phyloP scores from a whole-genome alignment of 2,329 filamentous ascomycete genomes.

The Fonsecaea monophora region DNA sequence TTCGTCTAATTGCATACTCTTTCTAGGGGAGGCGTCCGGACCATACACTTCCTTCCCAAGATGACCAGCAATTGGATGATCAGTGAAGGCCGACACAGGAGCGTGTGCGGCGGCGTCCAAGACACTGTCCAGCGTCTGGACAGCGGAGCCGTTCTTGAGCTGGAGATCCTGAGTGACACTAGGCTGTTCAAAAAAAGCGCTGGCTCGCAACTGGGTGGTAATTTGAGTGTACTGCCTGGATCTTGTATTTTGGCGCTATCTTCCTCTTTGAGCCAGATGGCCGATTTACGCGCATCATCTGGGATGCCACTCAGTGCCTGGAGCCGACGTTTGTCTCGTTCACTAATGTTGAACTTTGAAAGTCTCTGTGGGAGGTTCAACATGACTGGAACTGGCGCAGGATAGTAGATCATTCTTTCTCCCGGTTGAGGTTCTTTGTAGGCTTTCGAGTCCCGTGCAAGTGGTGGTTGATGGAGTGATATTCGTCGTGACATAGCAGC shows the following conservation, averaged over 20 bases:
- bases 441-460: constrained; percentile 48
- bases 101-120: constrained; percentile 86
- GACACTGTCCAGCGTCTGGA: constrained; percentile 87
- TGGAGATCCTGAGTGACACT: constrained; percentile 62
- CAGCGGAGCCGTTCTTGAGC: constrained; percentile 77
- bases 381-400: constrained; percentile 91
- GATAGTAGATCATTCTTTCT: constrained; percentile 90
- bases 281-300: constrained; percentile 60
- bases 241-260: constrained; percentile 35
- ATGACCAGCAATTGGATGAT: constrained; percentile 81
- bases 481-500: constrained; percentile 43
- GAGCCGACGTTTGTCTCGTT: constrained; percentile 73
- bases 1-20: constrained; percentile 39
- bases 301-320: constrained; percentile 73
- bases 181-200: constrained; percentile 82
- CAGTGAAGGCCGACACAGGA: constrained; percentile 88
- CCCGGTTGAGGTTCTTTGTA: constrained; percentile 60
- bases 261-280: constrained; percentile 51
- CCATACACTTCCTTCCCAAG: constrained; percentile 79
- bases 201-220: constrained; percentile 92
- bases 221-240: constrained; percentile 44
- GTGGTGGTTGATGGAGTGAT: constrained; percentile 49
- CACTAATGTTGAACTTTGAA: constrained; percentile 70
- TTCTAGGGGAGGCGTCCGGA: constrained; percentile 40
- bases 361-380: constrained; percentile 89